phyloP scores from a whole-genome alignment of 163 green algal genomes.

The Volvox carteri region DNA sequence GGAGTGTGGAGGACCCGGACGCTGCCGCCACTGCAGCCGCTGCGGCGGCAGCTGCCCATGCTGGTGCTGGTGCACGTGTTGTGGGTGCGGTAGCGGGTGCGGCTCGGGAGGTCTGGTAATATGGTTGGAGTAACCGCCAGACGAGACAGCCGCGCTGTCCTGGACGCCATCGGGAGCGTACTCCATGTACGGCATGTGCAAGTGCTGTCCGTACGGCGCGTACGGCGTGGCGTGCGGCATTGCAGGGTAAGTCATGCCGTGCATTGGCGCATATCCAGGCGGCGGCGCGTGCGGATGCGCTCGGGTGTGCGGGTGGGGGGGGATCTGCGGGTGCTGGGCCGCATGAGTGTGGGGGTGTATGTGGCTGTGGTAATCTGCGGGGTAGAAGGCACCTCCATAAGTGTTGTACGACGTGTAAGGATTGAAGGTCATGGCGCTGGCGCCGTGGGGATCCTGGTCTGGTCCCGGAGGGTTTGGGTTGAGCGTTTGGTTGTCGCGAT shows the following conservation, averaged over 20 bases:
- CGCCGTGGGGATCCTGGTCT: background rate
- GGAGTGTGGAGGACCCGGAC: no score
- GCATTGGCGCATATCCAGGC: background rate
- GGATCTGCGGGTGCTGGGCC: background rate
- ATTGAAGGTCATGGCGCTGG: background rate
- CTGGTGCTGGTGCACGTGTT: conserved; percentile 9
- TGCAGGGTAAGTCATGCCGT: background rate
- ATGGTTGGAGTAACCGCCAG: conserved; percentile 29
- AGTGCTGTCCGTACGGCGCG: conserved; percentile 2
- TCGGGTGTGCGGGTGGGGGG: background rate
- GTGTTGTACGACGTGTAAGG: background rate
- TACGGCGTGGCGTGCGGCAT: conserved; percentile 1
- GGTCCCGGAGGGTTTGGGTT: background rate
- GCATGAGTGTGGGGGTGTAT: background rate
- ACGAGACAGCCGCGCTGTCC: conserved; percentile 2
- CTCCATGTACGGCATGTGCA: conserved; percentile 8
- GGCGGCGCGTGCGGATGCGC: background rate
- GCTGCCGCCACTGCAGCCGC: conserved; percentile 17
- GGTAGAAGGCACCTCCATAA: background rate
- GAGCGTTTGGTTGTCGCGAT: background rate
- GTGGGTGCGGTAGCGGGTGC: background rate
- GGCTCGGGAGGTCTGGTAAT: background rate
- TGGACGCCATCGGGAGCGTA: background rate
- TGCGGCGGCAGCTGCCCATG: background rate
- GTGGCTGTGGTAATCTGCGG: background rate